Evolutionary conservation across 352 stramenopile genomes (phyloP).

Genomic region (Aphanomyces invadans): DNA sequence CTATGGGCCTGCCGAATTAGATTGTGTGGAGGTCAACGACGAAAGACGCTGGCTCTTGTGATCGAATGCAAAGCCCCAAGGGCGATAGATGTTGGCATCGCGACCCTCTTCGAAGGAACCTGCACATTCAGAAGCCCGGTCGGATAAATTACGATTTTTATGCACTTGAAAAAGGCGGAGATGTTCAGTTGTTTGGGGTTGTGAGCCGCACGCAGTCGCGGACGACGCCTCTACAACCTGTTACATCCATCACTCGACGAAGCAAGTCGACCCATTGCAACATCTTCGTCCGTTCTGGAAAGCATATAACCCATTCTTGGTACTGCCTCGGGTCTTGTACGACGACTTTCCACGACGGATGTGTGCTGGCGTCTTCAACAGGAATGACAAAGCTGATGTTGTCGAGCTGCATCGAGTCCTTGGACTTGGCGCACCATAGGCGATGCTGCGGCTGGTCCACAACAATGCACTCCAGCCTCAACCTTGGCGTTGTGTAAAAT

Average conservation of each 20-base stretch:
- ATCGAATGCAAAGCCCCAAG: no score
- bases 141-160: no score
- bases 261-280: constrained; percentile 40
- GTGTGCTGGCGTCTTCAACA: constrained; percentile 31
- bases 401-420: constrained; percentile 43
- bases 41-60: no score
- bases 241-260: constrained; percentile 32
- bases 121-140: no score
- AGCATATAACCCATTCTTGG: constrained; percentile 64
- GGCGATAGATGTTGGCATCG: no score
- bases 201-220: constrained; percentile 32
- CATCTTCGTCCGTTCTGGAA: constrained; percentile 35
- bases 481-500: constrained; percentile 39
- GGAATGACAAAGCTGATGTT: constrained; percentile 54
- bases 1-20: no score
- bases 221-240: constrained; percentile 33
- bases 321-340: constrained; percentile 43
- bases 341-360: constrained; percentile 53
- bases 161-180: no score
- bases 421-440: constrained; percentile 49
- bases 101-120: no score
- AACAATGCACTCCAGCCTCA: constrained; percentile 36
- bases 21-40: no score
- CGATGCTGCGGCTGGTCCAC: constrained; percentile 54
- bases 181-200: background rate